phyloP scores from a whole-genome alignment of 768 basidiomycete species.

The Suillus placidus region DNA sequence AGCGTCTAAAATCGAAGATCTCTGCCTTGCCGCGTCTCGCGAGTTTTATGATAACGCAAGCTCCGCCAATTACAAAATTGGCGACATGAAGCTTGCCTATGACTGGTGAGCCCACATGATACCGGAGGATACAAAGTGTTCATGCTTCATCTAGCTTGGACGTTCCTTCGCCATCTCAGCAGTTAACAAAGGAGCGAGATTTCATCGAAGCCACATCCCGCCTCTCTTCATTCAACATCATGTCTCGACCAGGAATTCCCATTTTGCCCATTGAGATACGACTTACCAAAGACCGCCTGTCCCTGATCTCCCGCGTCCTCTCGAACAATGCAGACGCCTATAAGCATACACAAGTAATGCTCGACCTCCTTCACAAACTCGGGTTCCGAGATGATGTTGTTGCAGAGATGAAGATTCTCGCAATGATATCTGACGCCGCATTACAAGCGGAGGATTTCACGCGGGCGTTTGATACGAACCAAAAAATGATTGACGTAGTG shows the following conservation, averaged over 20 bases:
- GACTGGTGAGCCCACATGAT: slow-evolving; percentile 67
- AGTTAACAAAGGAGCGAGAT: slow-evolving; percentile 70
- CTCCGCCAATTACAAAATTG: slow-evolving; percentile 87
- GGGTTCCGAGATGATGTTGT: slow-evolving; percentile 71
- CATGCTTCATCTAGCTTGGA: slow-evolving; percentile 56
- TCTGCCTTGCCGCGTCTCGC: slow-evolving; percentile 77
- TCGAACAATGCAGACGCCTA: slow-evolving; percentile 85
- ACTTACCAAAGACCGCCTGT: slow-evolving; percentile 84
- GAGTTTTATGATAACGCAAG: slow-evolving; percentile 96
- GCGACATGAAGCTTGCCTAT: slow-evolving; percentile 96
- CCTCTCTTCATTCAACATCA: slow-evolving; percentile 88
- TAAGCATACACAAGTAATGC: slow-evolving; percentile 88
- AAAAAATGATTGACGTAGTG: slow-evolving; percentile 70
- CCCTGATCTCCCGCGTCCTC: slow-evolving; percentile 84
- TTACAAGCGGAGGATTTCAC: slow-evolving; percentile 80
- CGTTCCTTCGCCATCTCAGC: slow-evolving; percentile 67
- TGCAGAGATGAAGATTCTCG: slow-evolving; percentile 81
- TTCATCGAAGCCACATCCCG: slow-evolving; percentile 98
- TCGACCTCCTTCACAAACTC: slow-evolving; percentile 88
- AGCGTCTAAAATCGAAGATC: slow-evolving; percentile 61
- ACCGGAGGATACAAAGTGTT: slow-evolving; percentile 15
- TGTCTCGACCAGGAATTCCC: slow-evolving; percentile 70
- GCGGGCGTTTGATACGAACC: slow-evolving; percentile 70
- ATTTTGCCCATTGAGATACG: slow-evolving; percentile 94
- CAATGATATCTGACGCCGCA: slow-evolving; percentile 91